phyloP scores from a whole-genome alignment of 2,329 filamentous ascomycete genomes.

The Penicillium sp. region DNA sequence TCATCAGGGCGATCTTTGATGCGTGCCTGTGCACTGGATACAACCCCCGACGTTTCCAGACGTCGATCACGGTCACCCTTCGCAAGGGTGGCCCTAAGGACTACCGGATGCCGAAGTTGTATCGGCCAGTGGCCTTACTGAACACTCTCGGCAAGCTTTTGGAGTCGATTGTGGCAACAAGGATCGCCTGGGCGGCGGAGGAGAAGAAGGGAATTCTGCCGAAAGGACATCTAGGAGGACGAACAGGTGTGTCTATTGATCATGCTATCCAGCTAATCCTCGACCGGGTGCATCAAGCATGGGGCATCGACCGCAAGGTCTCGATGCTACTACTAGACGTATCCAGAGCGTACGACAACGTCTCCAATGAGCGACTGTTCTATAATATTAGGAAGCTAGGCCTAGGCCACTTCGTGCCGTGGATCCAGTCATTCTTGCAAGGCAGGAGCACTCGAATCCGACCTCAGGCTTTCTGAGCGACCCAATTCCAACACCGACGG shows the following conservation, averaged over 20 bases:
- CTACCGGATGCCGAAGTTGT: not conserved
- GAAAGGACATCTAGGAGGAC: not conserved
- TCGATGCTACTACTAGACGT: conserved; percentile 2
- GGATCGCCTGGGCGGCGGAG: not conserved
- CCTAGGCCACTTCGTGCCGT: not conserved
- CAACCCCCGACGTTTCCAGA: conserved; percentile 2
- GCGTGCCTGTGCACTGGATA: not conserved
- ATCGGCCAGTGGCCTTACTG: not conserved
- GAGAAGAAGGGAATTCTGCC: not conserved
- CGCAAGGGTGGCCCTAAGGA: not conserved
- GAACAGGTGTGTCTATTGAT: conserved; percentile 1
- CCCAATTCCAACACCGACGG: not conserved
- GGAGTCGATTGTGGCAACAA: not conserved
- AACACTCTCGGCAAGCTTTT: not conserved
- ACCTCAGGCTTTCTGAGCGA: conserved; percentile 1
- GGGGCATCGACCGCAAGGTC: not conserved
- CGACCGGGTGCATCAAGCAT: not conserved
- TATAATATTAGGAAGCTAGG: not conserved
- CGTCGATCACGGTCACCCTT: not conserved
- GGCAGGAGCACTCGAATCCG: not conserved
- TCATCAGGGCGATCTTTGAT: not conserved
- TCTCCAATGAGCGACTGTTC: not conserved
- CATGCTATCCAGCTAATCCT: conserved; percentile 4
- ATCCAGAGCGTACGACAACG: not conserved
- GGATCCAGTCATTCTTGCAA: not conserved